Base-by-base conservation (phyloP, 2,329 filamentous ascomycete species). In the Coniochaeta sp. region DNA sequence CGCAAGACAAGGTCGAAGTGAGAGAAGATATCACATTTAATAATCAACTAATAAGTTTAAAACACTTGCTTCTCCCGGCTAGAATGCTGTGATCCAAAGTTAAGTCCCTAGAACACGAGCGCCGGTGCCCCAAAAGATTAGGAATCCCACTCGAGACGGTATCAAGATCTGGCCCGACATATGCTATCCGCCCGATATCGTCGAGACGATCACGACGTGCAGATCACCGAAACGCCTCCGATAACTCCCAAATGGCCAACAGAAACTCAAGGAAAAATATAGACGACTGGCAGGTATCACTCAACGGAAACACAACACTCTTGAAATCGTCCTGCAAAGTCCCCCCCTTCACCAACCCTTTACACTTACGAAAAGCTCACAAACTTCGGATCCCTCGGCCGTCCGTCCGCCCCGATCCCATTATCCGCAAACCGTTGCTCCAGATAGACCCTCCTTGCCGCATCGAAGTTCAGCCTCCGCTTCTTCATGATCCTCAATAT, bases 401-500 rank as follows among this genome's bases (percentile, higher is more conserved):
- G 78, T 4, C 95, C 95, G 74, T 99, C 95, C 5, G 89, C 82
- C 1, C 88, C 91, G 71, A 99, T 97, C 58, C 90, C 90, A 69
- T 96, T 91, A 71, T 87, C 91, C 71, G 86, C 86, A 76, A 99
- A 96, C 61, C 87, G 81, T 68, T 89, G 86, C 77, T 97, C 89
- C 76, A 92, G 95, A 72, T 90, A 96, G 54, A 91, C 82, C 68
- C 90, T 83, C 67, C 95, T 83, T 42, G 93, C 95, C 77, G 97
- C 91, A 75, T 99, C 93, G 72, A 99, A 99, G 62, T 81, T 84
- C 64, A 98, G 84, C 61, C 87, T 83, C 64, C 87, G 82, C 72
- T 82, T 87, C 83, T 91, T 93, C 95, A 99, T 99, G 67, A 99
- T 93, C 67, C 83, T 84, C 68, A 92, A 83, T 47, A 99, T 87